Evolutionary conservation across 2,329 filamentous ascomycete species (phyloP).

Genomic region (Falciphora oryzae): DNA sequence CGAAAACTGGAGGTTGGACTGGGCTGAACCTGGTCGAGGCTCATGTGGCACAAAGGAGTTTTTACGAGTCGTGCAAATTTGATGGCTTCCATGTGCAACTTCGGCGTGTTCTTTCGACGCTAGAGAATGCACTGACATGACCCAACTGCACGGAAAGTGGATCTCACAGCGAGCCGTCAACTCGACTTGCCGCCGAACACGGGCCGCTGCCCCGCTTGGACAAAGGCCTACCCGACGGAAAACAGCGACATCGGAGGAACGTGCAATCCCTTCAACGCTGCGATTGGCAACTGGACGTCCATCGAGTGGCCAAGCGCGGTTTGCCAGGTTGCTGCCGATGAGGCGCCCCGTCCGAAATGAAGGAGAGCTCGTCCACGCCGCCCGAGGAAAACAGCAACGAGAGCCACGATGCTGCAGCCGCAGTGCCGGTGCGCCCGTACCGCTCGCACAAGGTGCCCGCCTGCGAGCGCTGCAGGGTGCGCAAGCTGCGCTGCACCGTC

Average conservation of each 20-base stretch:
- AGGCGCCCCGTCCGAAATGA: not conserved
- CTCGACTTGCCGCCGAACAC: not conserved
- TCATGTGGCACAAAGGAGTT: too few species aligned
- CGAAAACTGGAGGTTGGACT: too few species aligned
- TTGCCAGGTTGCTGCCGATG: not conserved
- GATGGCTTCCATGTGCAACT: too few species aligned
- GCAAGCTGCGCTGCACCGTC: slow-evolving; percentile 57
- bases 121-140: too few species aligned
- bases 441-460: slow-evolving; percentile 56
- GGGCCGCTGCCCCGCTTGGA: too few species aligned
- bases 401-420: slow-evolving; percentile 4
- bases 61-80: too few species aligned
- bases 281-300: too few species aligned
- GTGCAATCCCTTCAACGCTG: not conserved
- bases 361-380: not conserved
- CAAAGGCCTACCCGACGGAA: not conserved
- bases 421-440: slow-evolving; percentile 41
- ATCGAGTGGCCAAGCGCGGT: not conserved
- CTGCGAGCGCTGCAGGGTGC: slow-evolving; percentile 52
- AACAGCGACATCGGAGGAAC: not conserved
- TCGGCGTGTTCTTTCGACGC: too few species aligned
- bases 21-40: too few species aligned
- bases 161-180: too few species aligned
- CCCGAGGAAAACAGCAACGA: slow-evolving; percentile 1
- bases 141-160: not conserved